Evolutionary conservation across 352 stramenopile genomes (phyloP).

Genomic region (Phytopythium mirpurense): DNA sequence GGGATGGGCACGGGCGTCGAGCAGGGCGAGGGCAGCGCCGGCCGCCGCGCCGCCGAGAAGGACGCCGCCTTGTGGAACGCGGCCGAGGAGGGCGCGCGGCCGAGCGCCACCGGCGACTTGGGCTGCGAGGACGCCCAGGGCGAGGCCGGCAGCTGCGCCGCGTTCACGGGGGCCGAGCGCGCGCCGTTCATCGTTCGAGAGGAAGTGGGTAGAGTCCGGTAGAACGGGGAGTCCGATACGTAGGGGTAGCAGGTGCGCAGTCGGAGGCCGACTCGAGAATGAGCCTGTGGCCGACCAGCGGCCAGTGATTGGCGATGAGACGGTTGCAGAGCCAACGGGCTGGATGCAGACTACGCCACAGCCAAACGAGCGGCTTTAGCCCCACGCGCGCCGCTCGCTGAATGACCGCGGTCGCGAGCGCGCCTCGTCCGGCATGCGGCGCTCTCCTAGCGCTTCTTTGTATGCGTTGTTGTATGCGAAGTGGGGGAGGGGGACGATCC

Average conservation of each 20-base stretch:
- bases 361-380: neutral
- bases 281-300: neutral
- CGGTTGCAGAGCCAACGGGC: neutral
- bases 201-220: no score
- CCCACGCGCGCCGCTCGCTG: neutral
- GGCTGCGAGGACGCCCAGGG: neutral
- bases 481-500: no score
- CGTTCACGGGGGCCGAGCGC: neutral
- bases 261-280: neutral
- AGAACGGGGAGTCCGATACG: no score
- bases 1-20: slow-evolving; percentile 54
- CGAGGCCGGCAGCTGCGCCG: neutral
- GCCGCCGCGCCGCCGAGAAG: slow-evolving; percentile 18
- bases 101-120: neutral
- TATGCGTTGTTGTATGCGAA: no score
- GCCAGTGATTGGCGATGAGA: neutral
- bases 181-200: neutral
- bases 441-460: no score
- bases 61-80: slow-evolving; percentile 22
- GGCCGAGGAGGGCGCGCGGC: neutral
- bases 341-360: no score
- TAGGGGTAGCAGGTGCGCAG: no score
- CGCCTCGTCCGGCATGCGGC: no score
- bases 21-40: slow-evolving; percentile 17
- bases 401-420: no score